Evolutionary conservation across 1,139 yeast species (phyloP).

Genomic region (Yamadazyma blattariae): DNA sequence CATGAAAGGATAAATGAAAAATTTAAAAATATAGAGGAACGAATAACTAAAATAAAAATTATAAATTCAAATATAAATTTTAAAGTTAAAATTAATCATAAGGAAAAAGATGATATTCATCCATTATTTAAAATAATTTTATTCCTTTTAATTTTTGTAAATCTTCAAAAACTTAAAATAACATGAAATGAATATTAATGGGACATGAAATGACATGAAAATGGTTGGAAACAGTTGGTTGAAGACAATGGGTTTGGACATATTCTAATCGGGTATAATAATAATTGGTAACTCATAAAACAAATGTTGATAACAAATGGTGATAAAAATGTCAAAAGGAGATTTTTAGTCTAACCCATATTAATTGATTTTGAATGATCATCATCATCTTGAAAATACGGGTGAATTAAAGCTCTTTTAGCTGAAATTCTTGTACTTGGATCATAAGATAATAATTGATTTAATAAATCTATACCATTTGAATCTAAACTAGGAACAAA

Average conservation of each 20-base stretch:
- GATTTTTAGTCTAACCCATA: conserved; percentile 42
- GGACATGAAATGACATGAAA: too few species aligned
- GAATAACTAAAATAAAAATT: not conserved
- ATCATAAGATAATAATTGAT: conserved; percentile 80
- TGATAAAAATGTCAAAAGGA: too few species aligned
- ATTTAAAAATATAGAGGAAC: conserved; percentile 3
- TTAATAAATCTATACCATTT: conserved; percentile 80
- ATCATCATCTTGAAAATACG: conserved; percentile 70
- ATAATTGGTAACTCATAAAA: too few species aligned
- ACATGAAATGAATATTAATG: not conserved
- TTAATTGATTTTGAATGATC: conserved; percentile 35
- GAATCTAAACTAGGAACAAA: conserved; percentile 80
- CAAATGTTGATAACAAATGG: too few species aligned
- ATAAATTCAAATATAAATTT: too few species aligned
- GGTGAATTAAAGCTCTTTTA: conserved; percentile 85
- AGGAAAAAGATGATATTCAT: too few species aligned
- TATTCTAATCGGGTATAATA: too few species aligned
- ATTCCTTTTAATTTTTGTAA: too few species aligned
- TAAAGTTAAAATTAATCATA: too few species aligned
- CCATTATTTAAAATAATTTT: too few species aligned
- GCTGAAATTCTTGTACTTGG: conserved; percentile 95
- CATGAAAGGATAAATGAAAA: conserved; percentile 3
- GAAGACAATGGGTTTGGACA: too few species aligned
- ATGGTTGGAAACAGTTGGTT: too few species aligned
- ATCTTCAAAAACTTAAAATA: not conserved